phyloP scores from a whole-genome alignment of 2,329 filamentous ascomycete species.

The Beauveria sp. region DNA sequence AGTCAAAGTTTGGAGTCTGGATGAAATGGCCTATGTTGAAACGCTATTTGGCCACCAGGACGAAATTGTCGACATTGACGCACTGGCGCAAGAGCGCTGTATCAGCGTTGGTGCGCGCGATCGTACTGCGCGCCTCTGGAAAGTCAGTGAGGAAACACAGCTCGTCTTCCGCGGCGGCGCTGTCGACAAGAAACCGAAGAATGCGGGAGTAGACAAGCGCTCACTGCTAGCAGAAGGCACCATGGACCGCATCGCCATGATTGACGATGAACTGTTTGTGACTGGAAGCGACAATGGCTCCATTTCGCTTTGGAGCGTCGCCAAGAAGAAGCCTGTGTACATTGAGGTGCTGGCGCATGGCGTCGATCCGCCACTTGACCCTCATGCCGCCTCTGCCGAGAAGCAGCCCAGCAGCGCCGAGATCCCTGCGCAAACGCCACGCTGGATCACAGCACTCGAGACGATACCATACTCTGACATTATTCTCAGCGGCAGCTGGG shows the following conservation, averaged over 20 bases:
- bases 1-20: constrained; percentile 89
- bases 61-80: constrained; percentile 74
- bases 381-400: constrained; percentile 68
- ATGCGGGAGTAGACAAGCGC: constrained; percentile 36
- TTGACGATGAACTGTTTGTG: constrained; percentile 83
- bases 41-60: constrained; percentile 96
- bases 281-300: constrained; percentile 90
- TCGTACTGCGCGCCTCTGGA: constrained; percentile 88
- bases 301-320: constrained; percentile 76
- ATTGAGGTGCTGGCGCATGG: constrained; percentile 78
- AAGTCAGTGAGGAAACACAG: constrained; percentile 91
- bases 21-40: constrained; percentile 89
- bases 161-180: constrained; percentile 88
- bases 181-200: constrained; percentile 44
- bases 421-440: constrained; percentile 58
- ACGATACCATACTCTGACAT: constrained; percentile 87
- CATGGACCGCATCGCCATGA: constrained; percentile 84
- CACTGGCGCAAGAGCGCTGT: constrained; percentile 78
- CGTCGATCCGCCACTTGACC: constrained; percentile 61
- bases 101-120: constrained; percentile 87
- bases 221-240: constrained; percentile 66
- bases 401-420: constrained; percentile 50
- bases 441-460: constrained; percentile 84
- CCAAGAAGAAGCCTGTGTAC: constrained; percentile 91
- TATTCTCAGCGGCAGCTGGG: constrained; percentile 89